Evolutionary conservation across 345 rosid genomes (phyloP), one percentile per base, ranked within the genome.

Genomic region (Geranium rotundifolium): DNA sequence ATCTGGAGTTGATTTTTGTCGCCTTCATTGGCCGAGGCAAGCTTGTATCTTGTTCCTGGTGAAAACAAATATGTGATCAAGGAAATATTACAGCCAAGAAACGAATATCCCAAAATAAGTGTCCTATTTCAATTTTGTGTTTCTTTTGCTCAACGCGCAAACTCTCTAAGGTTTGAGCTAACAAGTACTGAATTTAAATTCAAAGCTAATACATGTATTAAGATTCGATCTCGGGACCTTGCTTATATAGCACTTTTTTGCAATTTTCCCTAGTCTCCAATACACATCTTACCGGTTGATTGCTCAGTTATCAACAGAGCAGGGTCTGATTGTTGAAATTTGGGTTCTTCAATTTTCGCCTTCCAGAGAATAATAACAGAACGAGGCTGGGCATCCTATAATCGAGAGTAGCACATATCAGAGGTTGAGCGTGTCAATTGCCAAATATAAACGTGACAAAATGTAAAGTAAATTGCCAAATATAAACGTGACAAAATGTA

Each of bases 271-370:
- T 23, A 23, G 27, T 23, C 2, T 23, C 27, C 27, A 23, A 23
- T 23, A 23, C 27, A 54, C 37, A 60, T 70, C 65, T 78, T 73
- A 78, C 85, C 76, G 34, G 80, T 65, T 12, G 77, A 61, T 64
- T 73, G 75, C 65, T 81, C 79, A 59, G 65, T 55, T 64, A 76
- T 67, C 61, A 56, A 34, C 60, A 81, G 58, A 19, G 57, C 58
- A 20, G 83, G 76, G 72, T 79, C 78, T 2, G 78, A 29, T 23
- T 72, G 68, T 29, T 71, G 69, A 60, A 79, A 76, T 62, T 76
- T 79, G 66, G 78, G 79, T 60, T 72, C 85, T 66, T 78, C 82
- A 74, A 81, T 63, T 61, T 79, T 72, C 50, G 81, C 81, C 61
- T 79, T 79, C 73, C 79, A 78, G 58, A 81, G 78, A 59, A 73